phyloP scores from a whole-genome alignment of 202 grass and related monocot genomes.

The Brachypodium distachyon region DNA sequence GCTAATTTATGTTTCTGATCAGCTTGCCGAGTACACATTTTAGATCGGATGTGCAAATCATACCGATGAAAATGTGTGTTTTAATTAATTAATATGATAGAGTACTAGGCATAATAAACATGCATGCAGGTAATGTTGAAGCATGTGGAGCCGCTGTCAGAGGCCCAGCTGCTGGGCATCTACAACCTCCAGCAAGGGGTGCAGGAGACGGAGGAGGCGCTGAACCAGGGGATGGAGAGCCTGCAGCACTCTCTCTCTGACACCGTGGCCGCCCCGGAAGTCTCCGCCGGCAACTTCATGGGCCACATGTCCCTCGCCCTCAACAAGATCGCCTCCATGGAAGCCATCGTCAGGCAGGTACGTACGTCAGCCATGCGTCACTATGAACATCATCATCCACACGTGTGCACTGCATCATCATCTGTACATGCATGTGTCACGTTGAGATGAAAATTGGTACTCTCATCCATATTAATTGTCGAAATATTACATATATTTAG shows the following conservation, averaged over 20 bases:
- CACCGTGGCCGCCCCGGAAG: conserved; percentile 32
- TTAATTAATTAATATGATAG: not conserved
- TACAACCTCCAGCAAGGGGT: conserved; percentile 52
- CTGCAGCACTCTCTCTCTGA: conserved; percentile 48
- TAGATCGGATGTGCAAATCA: conserved; percentile 11
- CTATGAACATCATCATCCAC: not conserved
- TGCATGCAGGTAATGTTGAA: conserved; percentile 36
- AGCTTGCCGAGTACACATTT: conserved; percentile 12
- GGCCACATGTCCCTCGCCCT: conserved; percentile 55
- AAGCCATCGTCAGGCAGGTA: conserved; percentile 62
- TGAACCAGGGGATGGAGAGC: conserved; percentile 38
- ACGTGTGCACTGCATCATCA: not conserved
- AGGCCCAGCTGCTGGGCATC: conserved; percentile 67
- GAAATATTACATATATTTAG: too few relatives aligned
- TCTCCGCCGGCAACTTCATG: conserved; percentile 42
- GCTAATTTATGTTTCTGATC: not conserved
- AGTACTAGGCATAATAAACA: not conserved
- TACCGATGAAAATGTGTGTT: not conserved
- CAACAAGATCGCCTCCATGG: conserved; percentile 56
- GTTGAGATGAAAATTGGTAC: too few relatives aligned
- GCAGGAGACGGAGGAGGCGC: conserved; percentile 51
- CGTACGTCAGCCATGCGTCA: not conserved
- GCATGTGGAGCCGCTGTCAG: conserved; percentile 49
- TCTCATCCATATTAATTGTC: too few relatives aligned
- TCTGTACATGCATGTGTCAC: not conserved